phyloP scores from a whole-genome alignment of 768 basidiomycete species.

The Kwoniella pini region DNA sequence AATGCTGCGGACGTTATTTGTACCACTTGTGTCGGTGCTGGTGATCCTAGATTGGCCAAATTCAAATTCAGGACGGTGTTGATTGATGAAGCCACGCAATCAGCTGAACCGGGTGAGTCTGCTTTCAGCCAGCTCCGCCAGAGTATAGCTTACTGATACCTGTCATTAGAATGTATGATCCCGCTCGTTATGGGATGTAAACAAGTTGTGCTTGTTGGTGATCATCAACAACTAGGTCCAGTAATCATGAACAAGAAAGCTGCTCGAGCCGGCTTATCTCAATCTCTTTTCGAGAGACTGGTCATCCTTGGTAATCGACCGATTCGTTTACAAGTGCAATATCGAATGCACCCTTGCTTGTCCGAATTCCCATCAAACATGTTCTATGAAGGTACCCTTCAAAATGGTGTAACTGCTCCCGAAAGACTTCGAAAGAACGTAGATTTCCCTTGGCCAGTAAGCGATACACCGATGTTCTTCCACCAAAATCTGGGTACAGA shows the following conservation, averaged over 20 bases:
- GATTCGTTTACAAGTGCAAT: slow-evolving; percentile 97
- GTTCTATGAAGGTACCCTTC: slow-evolving; percentile 99
- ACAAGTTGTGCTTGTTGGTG: slow-evolving; percentile 96
- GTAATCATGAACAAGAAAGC: slow-evolving; percentile 99
- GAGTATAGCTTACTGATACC: slow-evolving; percentile 20
- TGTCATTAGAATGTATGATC: slow-evolving; percentile 88
- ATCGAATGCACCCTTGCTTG: slow-evolving; percentile 99
- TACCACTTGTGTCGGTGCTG: slow-evolving; percentile 95
- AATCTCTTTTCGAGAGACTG: slow-evolving; percentile 96
- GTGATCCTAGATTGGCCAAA: slow-evolving; percentile 93
- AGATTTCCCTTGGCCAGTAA: slow-evolving; percentile 97
- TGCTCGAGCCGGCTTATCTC: slow-evolving; percentile 95
- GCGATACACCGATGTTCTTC: slow-evolving; percentile 99
- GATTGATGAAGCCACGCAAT: slow-evolving; percentile 98
- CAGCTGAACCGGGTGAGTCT: slow-evolving; percentile 83
- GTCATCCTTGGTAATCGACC: slow-evolving; percentile 93
- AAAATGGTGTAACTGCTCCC: slow-evolving; percentile 98
- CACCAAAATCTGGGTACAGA: slow-evolving; percentile 99
- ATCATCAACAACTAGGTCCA: slow-evolving; percentile 94
- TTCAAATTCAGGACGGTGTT: slow-evolving; percentile 97
- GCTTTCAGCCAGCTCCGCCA: not conserved
- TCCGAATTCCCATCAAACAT: slow-evolving; percentile 99
- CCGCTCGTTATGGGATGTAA: slow-evolving; percentile 97
- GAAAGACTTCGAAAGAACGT: slow-evolving; percentile 96
- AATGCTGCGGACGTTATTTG: slow-evolving; percentile 96